These are phyloP conservation scores for Coleophoma cylindrospora DNA, from an alignment of 2,329 filamentous ascomycete species.

Conservation along the genomic window DNA sequence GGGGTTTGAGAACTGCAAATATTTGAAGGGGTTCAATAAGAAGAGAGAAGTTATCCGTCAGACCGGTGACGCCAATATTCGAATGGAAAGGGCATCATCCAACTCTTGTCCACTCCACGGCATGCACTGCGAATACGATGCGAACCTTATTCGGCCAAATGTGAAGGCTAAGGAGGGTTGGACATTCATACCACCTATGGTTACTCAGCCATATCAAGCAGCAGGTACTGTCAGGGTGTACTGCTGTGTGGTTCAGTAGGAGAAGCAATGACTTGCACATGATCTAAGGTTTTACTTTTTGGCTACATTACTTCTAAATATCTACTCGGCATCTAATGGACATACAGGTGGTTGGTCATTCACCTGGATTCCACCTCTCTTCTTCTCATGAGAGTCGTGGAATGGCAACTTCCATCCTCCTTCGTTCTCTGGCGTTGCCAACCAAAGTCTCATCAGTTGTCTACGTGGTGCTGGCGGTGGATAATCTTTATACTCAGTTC, in stretches of 20 bases:
- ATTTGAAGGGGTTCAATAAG: not conserved
- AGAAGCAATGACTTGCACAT: not conserved
- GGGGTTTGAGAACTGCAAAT: conserved; percentile 3
- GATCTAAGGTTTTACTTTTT: not conserved
- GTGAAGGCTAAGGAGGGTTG: not conserved
- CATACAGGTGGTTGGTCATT: conserved; percentile 72
- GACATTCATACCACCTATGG: not conserved
- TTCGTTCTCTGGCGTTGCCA: conserved; percentile 75
- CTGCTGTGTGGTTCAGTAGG: not conserved
- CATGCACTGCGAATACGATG: not conserved
- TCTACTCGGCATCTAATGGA: conserved; percentile 71
- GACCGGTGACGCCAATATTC: not conserved
- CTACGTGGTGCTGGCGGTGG: conserved; percentile 64
- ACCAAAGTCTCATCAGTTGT: conserved; percentile 80
- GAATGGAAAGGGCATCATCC: not conserved
- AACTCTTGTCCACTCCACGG: not conserved
- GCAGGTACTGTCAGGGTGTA: not conserved
- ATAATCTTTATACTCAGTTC: conserved; percentile 74
- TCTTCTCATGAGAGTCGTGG: conserved; percentile 76
- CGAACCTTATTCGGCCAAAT: not conserved
- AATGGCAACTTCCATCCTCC: conserved; percentile 84
- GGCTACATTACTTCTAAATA: not conserved
- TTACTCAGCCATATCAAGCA: too few species aligned
- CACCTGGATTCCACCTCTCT: conserved; percentile 85
- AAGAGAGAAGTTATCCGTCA: not conserved